phyloP scores from a whole-genome alignment of 2,329 filamentous ascomycete species.

The Pseudogymnoascus sp. region DNA sequence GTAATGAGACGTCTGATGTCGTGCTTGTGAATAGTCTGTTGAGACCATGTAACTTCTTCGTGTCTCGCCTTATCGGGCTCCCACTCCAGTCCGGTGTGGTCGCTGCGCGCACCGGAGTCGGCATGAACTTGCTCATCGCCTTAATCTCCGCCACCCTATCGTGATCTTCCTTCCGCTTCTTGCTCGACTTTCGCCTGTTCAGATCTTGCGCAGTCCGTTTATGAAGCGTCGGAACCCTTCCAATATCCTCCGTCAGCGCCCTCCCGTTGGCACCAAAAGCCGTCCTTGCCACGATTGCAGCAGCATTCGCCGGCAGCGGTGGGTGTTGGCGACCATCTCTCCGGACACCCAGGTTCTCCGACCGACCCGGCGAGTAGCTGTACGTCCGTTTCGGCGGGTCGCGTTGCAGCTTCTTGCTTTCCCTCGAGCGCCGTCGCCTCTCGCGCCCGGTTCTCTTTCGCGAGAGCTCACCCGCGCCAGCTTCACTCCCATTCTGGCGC shows the following conservation, averaged over 20 bases:
- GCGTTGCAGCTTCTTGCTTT: conserved; percentile 30
- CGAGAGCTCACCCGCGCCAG: conserved; percentile 24
- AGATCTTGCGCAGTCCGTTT: conserved; percentile 55
- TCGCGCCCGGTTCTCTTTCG: conserved; percentile 30
- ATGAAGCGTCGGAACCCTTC: conserved; percentile 47
- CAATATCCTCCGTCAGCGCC: conserved; percentile 32
- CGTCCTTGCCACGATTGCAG: conserved; percentile 21
- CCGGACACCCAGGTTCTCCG: conserved; percentile 43
- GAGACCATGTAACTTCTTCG: conserved; percentile 53
- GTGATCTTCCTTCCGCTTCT: conserved; percentile 66
- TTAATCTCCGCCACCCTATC: conserved; percentile 81
- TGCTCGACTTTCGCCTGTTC: conserved; percentile 65
- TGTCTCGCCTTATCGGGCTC: conserved; percentile 53
- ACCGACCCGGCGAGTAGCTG: conserved; percentile 55
- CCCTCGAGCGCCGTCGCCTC: conserved; percentile 24
- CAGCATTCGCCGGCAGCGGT: conserved; percentile 20
- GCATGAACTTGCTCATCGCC: conserved; percentile 66
- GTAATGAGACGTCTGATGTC: conserved; percentile 59
- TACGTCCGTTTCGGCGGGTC: conserved; percentile 48
- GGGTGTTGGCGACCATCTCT: conserved; percentile 23
- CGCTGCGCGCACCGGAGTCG: conserved; percentile 52
- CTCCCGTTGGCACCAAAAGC: conserved; percentile 23
- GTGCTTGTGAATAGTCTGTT: conserved; percentile 52
- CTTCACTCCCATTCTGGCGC: conserved; percentile 29
- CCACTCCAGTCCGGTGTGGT: conserved; percentile 53